Conservation (phyloP, 495 filamentous ascomycete genomes). For the Cenococcum geophilum region DNA sequence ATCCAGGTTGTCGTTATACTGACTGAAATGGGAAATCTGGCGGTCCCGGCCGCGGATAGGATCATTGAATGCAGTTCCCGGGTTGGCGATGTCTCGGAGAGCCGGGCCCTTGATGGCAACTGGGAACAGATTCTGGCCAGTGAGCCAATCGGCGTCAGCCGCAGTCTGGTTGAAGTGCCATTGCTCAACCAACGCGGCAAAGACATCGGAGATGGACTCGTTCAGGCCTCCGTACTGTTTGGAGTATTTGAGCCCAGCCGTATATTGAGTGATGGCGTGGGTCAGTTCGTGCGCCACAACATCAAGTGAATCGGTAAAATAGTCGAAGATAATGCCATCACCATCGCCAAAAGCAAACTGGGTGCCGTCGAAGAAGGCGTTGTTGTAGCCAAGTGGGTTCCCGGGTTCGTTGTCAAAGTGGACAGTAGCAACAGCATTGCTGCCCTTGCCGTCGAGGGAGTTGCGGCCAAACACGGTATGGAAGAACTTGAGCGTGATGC, state of each 20-base stretch:
- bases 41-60: no score
- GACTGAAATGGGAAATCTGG: constrained; percentile 42
- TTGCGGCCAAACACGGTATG: constrained; percentile 42
- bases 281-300: constrained; percentile 51
- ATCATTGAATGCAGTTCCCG: no score
- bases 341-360: constrained; percentile 49
- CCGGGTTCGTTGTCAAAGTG: constrained; percentile 28
- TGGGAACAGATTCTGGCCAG: constrained; percentile 38
- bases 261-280: constrained; percentile 47
- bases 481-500: constrained; percentile 38
- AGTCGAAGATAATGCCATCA: constrained; percentile 35
- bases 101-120: constrained; percentile 43
- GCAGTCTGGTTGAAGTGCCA: constrained; percentile 41
- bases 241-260: constrained; percentile 41
- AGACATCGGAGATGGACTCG: constrained; percentile 49
- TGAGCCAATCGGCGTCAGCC: constrained; percentile 47
- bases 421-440: constrained; percentile 41
- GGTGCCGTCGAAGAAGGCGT: constrained; percentile 40
- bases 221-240: constrained; percentile 47
- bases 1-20: constrained; percentile 14
- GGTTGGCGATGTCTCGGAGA: constrained; percentile 44
- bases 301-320: constrained; percentile 44
- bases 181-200: constrained; percentile 51
- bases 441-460: constrained; percentile 43
- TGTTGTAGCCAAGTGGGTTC: constrained; percentile 40